These are phyloP conservation scores for Scheffersomyces lignicola DNA, from an alignment of 1,139 yeast genomes.

Conservation along the genomic window DNA sequence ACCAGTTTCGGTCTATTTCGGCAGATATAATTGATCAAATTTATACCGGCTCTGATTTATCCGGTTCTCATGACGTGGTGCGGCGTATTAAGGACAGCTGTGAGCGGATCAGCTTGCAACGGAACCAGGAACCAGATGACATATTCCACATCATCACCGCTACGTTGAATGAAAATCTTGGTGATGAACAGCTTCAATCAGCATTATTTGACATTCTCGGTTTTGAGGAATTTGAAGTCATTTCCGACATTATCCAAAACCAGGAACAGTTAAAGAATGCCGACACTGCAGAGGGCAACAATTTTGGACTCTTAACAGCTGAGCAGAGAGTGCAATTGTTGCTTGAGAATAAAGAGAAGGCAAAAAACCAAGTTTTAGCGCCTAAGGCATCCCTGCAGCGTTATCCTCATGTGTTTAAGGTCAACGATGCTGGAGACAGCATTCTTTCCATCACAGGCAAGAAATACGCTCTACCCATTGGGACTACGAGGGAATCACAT, in stretches of 20 bases:
- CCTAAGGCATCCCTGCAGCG: constrained; percentile 48
- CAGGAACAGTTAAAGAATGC: constrained; percentile 27
- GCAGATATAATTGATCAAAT: constrained; percentile 33
- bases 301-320: constrained; percentile 43
- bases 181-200: constrained; percentile 67
- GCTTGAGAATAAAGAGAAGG: constrained; percentile 50
- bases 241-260: constrained; percentile 62
- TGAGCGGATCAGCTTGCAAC: constrained; percentile 24
- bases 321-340: constrained; percentile 61
- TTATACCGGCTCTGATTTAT: constrained; percentile 17
- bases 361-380: constrained; percentile 51
- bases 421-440: constrained; percentile 60
- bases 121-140: constrained; percentile 26
- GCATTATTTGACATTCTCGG: constrained; percentile 78
- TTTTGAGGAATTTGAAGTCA: constrained; percentile 78
- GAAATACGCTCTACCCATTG: constrained; percentile 74
- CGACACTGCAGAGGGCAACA: constrained; percentile 10
- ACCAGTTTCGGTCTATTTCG: constrained; percentile 31
- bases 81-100: constrained; percentile 29
- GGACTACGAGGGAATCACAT: constrained; percentile 67
- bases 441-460: constrained; percentile 77
- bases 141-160: constrained; percentile 23
- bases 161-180: constrained; percentile 27
- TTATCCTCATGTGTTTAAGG: constrained; percentile 87
- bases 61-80: constrained; percentile 11